Base-by-base conservation (phyloP, 805 yeast genomes). In the Saccharomyces eubayanus region DNA sequence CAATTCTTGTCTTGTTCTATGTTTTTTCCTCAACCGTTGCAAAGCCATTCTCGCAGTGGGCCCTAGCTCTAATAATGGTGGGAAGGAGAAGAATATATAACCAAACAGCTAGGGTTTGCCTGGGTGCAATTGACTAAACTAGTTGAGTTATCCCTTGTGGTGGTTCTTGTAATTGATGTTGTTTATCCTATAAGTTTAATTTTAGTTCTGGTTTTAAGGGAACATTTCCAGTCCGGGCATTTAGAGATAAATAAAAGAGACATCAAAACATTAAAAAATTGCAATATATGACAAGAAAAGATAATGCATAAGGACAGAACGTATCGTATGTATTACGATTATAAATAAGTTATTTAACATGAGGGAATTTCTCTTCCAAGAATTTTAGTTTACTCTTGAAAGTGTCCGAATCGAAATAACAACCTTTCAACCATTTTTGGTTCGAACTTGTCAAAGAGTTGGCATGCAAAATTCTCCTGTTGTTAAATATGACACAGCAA, bases 361-460 rank as follows among this genome's bases (percentile, higher is more conserved):
- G 31, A 6, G 28, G 30, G 41, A 56, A 58, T 49, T 59, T 57
- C 48, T 63, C 67, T 43, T 64, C 68, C 40, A 69, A 45, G 27
- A 67, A 69, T 60, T 84, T 73, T 48, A 83, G 65, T 57, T 75
- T 81, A n/a, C 90, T 84, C 56, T 82, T 72, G 66, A 77, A 85
- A 36, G 87, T 74, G 63, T 87, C 95, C 20, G 80, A 81, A 62
- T 87, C 92, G 28, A 85, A 69, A 64, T 86, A 87, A 49, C 89
- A 81, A 1, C 92, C 92, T 77, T 85, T 83, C 52, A 87, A 71
- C 87, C 89, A 83, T 57, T 94, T 75, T 29, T 72, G 74, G 6
- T 76, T 80, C 11, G 78, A 76, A 53, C 74, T 77, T 58, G 77
- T 78, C 50, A 63, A 72, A 51, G 72, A 72, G 59, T 94, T 75